phyloP scores from a whole-genome alignment of 1,139 yeast genomes.

The Barnettozyma hawaiiensis region DNA sequence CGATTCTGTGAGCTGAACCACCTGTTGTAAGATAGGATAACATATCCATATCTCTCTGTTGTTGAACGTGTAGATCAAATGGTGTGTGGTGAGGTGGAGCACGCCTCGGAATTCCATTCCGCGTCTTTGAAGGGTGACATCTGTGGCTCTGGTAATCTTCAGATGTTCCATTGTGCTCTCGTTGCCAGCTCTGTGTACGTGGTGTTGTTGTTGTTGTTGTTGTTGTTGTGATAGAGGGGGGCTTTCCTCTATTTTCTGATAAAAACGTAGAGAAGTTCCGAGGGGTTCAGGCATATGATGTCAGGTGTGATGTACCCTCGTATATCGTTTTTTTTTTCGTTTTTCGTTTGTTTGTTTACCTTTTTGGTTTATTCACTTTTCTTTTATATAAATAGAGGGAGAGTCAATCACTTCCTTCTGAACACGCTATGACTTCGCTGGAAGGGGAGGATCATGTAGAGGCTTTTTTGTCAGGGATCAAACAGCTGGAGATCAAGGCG shows the following conservation, averaged over 20 bases:
- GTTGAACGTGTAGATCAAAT: constrained; percentile 62
- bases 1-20: constrained; percentile 41
- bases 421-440: background rate
- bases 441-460: constrained; percentile 23
- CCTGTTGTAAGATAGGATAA: constrained; percentile 62
- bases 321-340: no score
- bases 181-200: no score
- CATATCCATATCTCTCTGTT: constrained; percentile 81
- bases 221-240: background rate
- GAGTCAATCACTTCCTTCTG: background rate
- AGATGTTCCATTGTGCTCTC: constrained; percentile 48
- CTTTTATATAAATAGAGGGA: no score
- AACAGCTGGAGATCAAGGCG: constrained; percentile 26
- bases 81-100: constrained; percentile 76
- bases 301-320: background rate
- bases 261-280: no score
- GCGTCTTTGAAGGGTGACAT: constrained; percentile 63
- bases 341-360: no score
- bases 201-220: no score
- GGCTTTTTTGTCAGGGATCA: constrained; percentile 29
- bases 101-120: constrained; percentile 66
- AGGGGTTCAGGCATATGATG: no score
- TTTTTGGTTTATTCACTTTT: background rate
- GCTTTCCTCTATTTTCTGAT: no score
- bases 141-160: constrained; percentile 54